Evolutionary conservation across 2,329 filamentous ascomycete species (phyloP), one percentile per base, ranked within the genome.

Genomic region (Mycosphaerella sp.): DNA sequence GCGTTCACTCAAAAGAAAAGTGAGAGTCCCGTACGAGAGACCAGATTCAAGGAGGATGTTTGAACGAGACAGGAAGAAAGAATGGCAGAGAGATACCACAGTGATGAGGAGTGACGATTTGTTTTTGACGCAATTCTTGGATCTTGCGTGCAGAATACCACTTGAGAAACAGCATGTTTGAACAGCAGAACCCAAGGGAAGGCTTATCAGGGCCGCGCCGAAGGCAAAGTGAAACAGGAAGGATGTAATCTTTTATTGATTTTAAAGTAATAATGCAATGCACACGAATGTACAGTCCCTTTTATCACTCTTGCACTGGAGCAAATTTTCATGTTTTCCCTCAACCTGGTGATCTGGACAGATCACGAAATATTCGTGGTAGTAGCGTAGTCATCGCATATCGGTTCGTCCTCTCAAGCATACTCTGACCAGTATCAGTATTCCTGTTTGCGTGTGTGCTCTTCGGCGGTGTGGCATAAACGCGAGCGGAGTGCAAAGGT

Each of bases 41-140:
- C 81, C 39, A 78, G 74, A 60, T 85, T 85, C 60, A 73, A 72
- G 45, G 82, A 85, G 69, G 77, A 79, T 58, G 75, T 84, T 52
- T 74, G 62, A 66, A 51, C 14, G 21, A 31, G 5, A 4, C 8
- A n/a, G 26, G 36, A n/a, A 26, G 43, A 34, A 29, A 32, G 39
- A 29, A 45, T 11, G 40, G 8, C 21, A 46, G 11, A 14, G 21
- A 21, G 29, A 26, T 29, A 12, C 23, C 26, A 46, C 29, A 36
- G 12, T 46, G 44, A 46, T 47, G 48, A 31, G 48, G 17, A 26
- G 42, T 44, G 14, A 26, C 9, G 34, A 29, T 42, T 9, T 17
- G 40, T 14, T 14, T 46, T 44, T 36, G 14, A 11, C 32, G 41
- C 39, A 31, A n/a, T 45, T 36, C 12, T 23, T 31, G 31, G 38